phyloP scores from a whole-genome alignment of 2,329 filamentous ascomycete genomes.

The Alternaria alternata region DNA sequence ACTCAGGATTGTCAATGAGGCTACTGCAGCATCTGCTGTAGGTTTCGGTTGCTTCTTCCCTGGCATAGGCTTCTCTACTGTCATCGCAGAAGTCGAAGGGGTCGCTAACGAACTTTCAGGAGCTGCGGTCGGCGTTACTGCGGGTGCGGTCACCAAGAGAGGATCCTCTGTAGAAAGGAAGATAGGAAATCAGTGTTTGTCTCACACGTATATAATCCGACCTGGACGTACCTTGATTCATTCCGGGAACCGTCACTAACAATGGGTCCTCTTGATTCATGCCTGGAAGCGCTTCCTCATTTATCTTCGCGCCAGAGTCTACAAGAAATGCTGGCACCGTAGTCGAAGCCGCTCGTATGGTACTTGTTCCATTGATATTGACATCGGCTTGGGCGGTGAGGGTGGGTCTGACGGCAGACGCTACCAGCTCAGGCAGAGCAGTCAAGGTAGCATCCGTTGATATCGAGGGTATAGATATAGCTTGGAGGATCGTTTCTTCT shows the following conservation, averaged over 20 bases:
- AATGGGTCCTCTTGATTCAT: slow-evolving; percentile 12
- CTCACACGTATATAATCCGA: not conserved
- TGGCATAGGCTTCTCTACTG: slow-evolving; percentile 9
- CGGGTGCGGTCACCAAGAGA: not conserved
- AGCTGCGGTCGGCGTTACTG: not conserved
- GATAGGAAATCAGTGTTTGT: not conserved
- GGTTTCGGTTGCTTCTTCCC: slow-evolving; percentile 20
- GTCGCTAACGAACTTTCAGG: not conserved
- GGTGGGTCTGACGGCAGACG: not conserved
- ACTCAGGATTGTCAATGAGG: not conserved
- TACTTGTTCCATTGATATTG: not conserved
- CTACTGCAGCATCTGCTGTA: slow-evolving; percentile 3
- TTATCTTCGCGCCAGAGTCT: not conserved
- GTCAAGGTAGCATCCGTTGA: not conserved
- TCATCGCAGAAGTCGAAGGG: not conserved
- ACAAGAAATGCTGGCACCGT: not conserved
- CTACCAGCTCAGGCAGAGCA: not conserved
- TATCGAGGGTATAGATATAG: not conserved
- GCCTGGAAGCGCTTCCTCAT: slow-evolving; percentile 9
- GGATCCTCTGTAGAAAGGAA: not conserved
- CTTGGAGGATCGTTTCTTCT: not conserved
- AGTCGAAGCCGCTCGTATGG: not conserved
- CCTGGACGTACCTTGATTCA: not conserved
- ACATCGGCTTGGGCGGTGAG: not conserved
- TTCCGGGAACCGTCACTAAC: slow-evolving; percentile 2